Evolutionary conservation across 108 stramenopile species (phyloP), one percentile per base, ranked within the genome.

Genomic region (Mediolabrus comicus): DNA sequence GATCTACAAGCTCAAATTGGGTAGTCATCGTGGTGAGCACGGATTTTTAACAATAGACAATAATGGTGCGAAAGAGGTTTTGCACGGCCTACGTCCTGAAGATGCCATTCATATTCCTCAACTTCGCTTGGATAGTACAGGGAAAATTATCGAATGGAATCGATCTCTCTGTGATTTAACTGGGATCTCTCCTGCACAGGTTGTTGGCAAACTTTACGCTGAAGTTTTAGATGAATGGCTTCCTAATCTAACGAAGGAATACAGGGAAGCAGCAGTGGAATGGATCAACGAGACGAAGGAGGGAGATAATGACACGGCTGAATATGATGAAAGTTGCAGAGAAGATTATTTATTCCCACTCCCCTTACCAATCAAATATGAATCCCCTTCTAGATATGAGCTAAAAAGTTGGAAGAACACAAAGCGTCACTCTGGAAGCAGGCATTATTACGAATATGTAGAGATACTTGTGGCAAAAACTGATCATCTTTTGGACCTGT

Each of bases 281-380:
- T 49, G 46, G 46, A 22, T 22, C 46, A 49, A 19, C 19, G 9
- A 49, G 46, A n/a, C n/a, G n/a, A 22, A 22, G 46, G 16, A 41
- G 8, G 46, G 22, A 24, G 19, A 49, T 49, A 22, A 24, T 49
- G 22, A n/a, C n/a, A n/a, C n/a, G n/a, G n/a, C n/a, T n/a, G n/a
- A 9, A 3, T 17, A 43, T 17, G 17, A 2, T 22, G 46, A 49
- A 49, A 9, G 19, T 22, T 49, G 46, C 22, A 49, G 46, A 22
- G 46, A 49, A 22, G 46, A 49, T 49, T 49, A 49, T 49, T 49
- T 49, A 8, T 49, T 49, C 22, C 46, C 46, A 49, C 46, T 49
- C 46, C 46, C 46, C 4, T 22, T 22, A 22, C 46, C 46, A 49
- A 49, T 49, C 19, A 49, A 22, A 8, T 49, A 49, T 24, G 46